Evolutionary conservation across 768 basidiomycete species (phyloP).

Genomic region (Amanita pallidorosea): DNA sequence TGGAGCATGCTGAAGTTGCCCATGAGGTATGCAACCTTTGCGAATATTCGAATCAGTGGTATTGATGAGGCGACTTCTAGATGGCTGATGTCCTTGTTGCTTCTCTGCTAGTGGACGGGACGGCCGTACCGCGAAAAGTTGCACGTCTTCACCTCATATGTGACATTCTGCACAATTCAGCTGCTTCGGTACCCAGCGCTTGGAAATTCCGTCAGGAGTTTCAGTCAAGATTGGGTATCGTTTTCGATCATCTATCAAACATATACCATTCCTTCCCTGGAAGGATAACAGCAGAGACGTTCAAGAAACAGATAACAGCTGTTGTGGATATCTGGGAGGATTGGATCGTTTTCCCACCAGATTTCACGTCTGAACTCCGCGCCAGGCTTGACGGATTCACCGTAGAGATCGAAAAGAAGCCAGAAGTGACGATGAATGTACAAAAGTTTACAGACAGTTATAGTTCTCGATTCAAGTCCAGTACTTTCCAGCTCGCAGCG

Average conservation of each 20-base stretch:
- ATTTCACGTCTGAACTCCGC: conserved; percentile 69
- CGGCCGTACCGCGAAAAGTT: conserved; percentile 94
- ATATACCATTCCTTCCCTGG: conserved; percentile 96
- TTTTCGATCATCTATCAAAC: conserved; percentile 90
- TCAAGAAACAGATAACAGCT: conserved; percentile 84
- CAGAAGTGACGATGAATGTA: conserved; percentile 14
- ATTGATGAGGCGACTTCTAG: conserved; percentile 25
- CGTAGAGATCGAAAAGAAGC: conserved; percentile 16
- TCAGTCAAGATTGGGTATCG: conserved; percentile 80
- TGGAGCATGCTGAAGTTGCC: conserved; percentile 94
- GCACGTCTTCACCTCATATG: conserved; percentile 93
- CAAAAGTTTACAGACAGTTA: conserved; percentile 22
- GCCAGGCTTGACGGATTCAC: conserved; percentile 58
- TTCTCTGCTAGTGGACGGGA: conserved; percentile 83
- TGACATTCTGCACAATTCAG: conserved; percentile 96
- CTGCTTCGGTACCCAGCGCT: conserved; percentile 85
- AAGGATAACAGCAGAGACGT: conserved; percentile 90
- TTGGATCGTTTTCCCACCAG: conserved; percentile 93
- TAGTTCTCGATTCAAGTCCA: conserved; percentile 64
- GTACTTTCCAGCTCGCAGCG: conserved; percentile 65
- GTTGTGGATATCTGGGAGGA: conserved; percentile 97
- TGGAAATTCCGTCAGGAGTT: conserved; percentile 98
- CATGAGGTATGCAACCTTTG: conserved; percentile 52
- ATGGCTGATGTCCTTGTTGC: conserved; percentile 84
- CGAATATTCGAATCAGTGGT: background rate